Evolutionary conservation across 108 stramenopile species (phyloP).

Genomic region (Skeletonema menzelii): DNA sequence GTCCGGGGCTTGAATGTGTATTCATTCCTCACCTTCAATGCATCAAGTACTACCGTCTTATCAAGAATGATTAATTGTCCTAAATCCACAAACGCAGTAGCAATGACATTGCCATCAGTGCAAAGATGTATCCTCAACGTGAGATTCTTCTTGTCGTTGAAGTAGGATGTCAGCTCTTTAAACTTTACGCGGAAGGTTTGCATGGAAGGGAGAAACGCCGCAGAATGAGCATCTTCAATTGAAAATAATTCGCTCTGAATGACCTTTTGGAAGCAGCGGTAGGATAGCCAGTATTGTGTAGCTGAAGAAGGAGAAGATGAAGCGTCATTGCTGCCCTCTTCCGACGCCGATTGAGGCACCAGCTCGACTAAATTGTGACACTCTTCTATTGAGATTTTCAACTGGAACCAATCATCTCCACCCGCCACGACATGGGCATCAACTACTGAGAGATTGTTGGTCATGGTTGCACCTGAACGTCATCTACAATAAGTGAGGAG

Average conservation of each 20-base stretch:
- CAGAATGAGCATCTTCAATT: background rate
- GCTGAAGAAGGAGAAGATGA: background rate
- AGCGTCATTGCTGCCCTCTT: background rate
- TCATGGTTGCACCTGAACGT: background rate
- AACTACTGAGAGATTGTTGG: background rate
- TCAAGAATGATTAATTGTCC: constrained; percentile 4
- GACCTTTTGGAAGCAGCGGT: constrained; percentile 30
- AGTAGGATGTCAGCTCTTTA: constrained; percentile 21
- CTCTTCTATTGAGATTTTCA: constrained; percentile 35
- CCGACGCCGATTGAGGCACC: background rate
- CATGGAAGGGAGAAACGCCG: constrained; percentile 12
- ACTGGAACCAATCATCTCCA: constrained; percentile 18
- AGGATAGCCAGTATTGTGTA: constrained; percentile 36
- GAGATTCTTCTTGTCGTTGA: constrained; percentile 16
- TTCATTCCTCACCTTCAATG: background rate
- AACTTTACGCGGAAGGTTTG: constrained; percentile 29
- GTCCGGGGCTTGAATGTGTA: background rate
- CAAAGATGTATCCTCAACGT: constrained; percentile 35
- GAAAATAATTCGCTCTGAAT: constrained; percentile 37
- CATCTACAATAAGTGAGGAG: too few species aligned
- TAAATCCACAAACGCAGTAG: constrained; percentile 25
- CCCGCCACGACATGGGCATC: background rate
- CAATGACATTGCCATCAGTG: constrained; percentile 26
- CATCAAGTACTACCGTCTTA: background rate
- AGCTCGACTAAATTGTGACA: constrained; percentile 8